Conservation (phyloP, 2,329 filamentous ascomycete species). For the Diaporthe sp. region DNA sequence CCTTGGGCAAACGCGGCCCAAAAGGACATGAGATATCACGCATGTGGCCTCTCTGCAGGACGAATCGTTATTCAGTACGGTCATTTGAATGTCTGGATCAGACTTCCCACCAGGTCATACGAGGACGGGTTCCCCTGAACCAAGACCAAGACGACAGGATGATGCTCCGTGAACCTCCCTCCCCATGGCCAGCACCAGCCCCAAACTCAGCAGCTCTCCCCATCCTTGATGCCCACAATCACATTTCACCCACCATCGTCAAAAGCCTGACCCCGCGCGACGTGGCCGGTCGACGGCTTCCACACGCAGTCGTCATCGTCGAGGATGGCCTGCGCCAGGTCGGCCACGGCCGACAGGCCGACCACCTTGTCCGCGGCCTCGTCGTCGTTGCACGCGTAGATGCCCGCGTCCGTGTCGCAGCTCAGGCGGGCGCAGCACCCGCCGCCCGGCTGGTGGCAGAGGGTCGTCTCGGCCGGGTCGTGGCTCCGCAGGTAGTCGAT, state of each 20-base stretch:
- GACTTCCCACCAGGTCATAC: neutral
- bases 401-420: neutral
- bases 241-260: slow-evolving; percentile 28
- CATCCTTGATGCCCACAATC: slow-evolving; percentile 17
- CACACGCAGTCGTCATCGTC: neutral
- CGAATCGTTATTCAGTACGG: no score
- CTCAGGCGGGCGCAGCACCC: slow-evolving; percentile 8
- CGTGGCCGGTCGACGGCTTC: neutral
- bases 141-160: neutral
- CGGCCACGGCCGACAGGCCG: neutral
- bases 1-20: no score
- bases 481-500: slow-evolving; percentile 1
- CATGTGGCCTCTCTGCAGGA: neutral
- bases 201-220: neutral
- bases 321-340: neutral
- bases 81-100: neutral
- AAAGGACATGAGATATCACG: neutral
- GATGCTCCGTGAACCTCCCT: neutral
- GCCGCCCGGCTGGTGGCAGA: slow-evolving; percentile 11
- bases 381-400: slow-evolving; percentile 33
- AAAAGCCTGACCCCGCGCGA: slow-evolving; percentile 25
- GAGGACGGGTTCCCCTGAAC: neutral
- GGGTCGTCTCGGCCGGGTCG: neutral
- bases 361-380: neutral
- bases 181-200: neutral